Evolutionary conservation across 2,329 filamentous ascomycete species (phyloP).

Genomic region (Orbilia ellipsospora): DNA sequence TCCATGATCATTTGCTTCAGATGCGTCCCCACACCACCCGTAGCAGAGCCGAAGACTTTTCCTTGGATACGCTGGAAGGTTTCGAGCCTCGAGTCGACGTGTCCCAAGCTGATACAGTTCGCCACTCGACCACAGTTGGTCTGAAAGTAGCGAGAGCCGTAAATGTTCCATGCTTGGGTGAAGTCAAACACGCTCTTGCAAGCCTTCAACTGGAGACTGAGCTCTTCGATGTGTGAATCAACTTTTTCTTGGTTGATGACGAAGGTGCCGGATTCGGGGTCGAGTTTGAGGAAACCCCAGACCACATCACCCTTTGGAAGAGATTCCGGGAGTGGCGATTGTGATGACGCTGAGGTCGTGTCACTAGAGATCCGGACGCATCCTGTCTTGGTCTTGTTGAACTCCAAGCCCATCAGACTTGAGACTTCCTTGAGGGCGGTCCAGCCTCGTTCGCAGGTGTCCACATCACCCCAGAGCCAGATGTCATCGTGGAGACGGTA

Average conservation of each 20-base stretch:
- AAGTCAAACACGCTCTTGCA: constrained; percentile 70
- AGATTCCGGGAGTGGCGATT: constrained; percentile 41
- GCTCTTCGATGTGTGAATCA: constrained; percentile 70
- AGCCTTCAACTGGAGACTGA: constrained; percentile 69
- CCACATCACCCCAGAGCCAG: constrained; percentile 72
- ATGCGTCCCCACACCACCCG: constrained; percentile 67
- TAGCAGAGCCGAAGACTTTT: constrained; percentile 64
- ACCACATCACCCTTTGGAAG: constrained; percentile 69
- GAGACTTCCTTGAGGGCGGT: constrained; percentile 69
- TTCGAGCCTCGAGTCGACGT: constrained; percentile 69
- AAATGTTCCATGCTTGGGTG: constrained; percentile 72
- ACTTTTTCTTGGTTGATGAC: constrained; percentile 71
- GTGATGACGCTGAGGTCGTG: constrained; percentile 56
- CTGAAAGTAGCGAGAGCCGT: constrained; percentile 69
- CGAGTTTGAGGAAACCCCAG: constrained; percentile 72
- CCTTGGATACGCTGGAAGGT: constrained; percentile 68
- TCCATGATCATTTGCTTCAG: constrained; percentile 68
- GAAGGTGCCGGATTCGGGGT: constrained; percentile 68
- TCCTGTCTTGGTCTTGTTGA: constrained; percentile 71
- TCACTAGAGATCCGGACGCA: constrained; percentile 63
- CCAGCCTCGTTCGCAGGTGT: constrained; percentile 70
- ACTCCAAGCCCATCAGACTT: constrained; percentile 68
- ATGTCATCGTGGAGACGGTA: constrained; percentile 74
- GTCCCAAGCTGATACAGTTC: constrained; percentile 67
- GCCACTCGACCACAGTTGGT: constrained; percentile 69